Evolutionary conservation across 495 filamentous ascomycete genomes (phyloP).

Genomic region (Penicillium bialowiezense): DNA sequence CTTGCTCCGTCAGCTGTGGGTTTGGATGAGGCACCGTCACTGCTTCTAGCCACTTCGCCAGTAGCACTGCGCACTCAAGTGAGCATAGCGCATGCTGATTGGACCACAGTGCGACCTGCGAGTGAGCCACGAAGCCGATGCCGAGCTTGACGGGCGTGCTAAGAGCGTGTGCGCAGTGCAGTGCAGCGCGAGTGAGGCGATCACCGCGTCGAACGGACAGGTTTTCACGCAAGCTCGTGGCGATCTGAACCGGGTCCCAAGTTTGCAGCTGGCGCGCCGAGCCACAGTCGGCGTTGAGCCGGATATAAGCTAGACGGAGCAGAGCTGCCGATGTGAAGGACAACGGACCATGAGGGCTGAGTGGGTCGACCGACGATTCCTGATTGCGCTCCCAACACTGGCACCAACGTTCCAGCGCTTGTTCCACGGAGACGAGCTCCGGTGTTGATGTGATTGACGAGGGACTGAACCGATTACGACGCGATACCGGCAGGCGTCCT

Average conservation of each 20-base stretch:
- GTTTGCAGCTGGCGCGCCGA: constrained; percentile 60
- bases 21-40: constrained; percentile 33
- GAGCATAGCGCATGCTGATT: constrained; percentile 70
- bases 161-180: constrained; percentile 68
- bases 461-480: constrained; percentile 35
- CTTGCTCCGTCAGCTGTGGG: constrained; percentile 49
- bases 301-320: constrained; percentile 63
- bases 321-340: constrained; percentile 67
- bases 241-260: constrained; percentile 59
- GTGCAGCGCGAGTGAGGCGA: constrained; percentile 56
- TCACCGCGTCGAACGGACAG: constrained; percentile 56
- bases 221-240: constrained; percentile 54
- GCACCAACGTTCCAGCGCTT: constrained; percentile 62
- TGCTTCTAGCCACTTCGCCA: constrained; percentile 53
- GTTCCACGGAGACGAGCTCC: constrained; percentile 55
- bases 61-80: constrained; percentile 66
- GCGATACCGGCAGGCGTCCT: constrained; percentile 41
- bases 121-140: constrained; percentile 66
- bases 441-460: constrained; percentile 35
- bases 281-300: constrained; percentile 64
- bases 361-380: constrained; percentile 51
- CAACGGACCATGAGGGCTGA: constrained; percentile 55
- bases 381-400: constrained; percentile 56
- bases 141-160: constrained; percentile 66
- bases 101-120: constrained; percentile 67